phyloP scores from a whole-genome alignment of 257 asterid genomes.

The Vinca minor region DNA sequence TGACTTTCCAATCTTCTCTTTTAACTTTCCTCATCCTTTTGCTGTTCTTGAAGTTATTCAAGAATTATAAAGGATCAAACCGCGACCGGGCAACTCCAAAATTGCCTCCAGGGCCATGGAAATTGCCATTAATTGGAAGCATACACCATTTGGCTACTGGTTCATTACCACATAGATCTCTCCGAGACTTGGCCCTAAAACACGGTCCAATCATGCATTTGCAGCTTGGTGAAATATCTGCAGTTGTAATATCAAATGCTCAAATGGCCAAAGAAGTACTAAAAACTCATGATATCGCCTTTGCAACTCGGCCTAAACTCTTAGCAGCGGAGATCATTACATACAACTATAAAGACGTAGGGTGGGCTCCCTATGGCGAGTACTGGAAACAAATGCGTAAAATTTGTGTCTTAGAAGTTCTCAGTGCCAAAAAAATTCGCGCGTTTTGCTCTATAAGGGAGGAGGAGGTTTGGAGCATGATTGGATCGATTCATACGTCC shows the following conservation, averaged over 20 bases:
- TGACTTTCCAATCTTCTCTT: too few relatives aligned
- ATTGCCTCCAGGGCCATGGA: neutral
- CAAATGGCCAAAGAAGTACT: neutral
- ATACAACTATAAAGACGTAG: neutral
- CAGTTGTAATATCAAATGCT: constrained; percentile 13
- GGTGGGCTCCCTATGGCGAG: constrained; percentile 2
- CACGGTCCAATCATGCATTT: neutral
- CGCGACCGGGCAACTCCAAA: too few relatives aligned
- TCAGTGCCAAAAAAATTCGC: constrained; percentile 7
- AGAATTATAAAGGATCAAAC: too few relatives aligned
- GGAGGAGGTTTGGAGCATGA: neutral
- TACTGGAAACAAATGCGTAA: constrained; percentile 4
- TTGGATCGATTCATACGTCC: neutral
- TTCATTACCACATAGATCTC: neutral
- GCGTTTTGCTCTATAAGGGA: constrained; percentile 4
- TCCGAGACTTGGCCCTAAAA: neutral
- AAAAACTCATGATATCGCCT: neutral
- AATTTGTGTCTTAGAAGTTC: neutral
- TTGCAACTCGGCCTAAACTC: neutral
- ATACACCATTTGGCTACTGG: neutral
- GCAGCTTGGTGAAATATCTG: neutral
- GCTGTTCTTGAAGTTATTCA: too few relatives aligned
- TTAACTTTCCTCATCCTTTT: too few relatives aligned
- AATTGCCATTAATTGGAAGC: neutral
- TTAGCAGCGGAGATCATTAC: neutral